Base-by-base conservation (phyloP, 345 rosid species). In the Physaria fendleri region DNA sequence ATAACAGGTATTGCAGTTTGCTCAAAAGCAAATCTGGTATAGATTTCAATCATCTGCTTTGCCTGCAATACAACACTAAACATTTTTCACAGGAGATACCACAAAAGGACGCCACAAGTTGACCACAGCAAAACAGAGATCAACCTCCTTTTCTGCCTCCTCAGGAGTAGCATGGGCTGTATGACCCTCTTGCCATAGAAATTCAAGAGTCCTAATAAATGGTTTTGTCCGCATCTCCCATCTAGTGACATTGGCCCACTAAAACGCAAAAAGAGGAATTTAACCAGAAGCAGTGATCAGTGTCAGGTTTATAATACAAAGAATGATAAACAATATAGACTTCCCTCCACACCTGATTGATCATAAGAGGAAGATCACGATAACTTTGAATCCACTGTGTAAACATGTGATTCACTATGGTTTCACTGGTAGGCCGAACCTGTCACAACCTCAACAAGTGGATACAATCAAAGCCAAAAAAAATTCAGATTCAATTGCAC, bases 131-230 rank as follows among this genome's bases (percentile, higher is more conserved):
- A 32, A 55, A 56, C 3, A 27, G 16, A 56, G 49, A 33, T 41
- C 68, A 71, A 84, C 98, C 95, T 84, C 97, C 15, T 84, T 80
- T 67, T 92, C 97, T 44, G 98, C 98, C 77, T 86, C 98, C 42
- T 84, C 91, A 7, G 68, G 82, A 69, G 82, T 81, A 51, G 91
- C 88, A 73, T 89, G 99, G 57, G 97, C 91, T 23, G 99, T 83
- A 59, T 93, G 99, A 64, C 99, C 97, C 71, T 89, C 95, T 74
- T 86, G 99, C 99, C 99, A 93, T 1, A 86, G 79, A 80, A 93
- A 93, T 35, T 93, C 95, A 65, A 89, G 93, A 32, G 97, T 93
- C 82, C 99, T 85, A 42, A 85, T 77, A 81, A 93, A 89, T 12
- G 97, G 97, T 62, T 93, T 86, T 2, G 97, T 86, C 23, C 90